These are phyloP conservation scores for Fomitopsis palustris DNA, from an alignment of 1,284 basidiomycete species.

Conservation along the genomic window DNA sequence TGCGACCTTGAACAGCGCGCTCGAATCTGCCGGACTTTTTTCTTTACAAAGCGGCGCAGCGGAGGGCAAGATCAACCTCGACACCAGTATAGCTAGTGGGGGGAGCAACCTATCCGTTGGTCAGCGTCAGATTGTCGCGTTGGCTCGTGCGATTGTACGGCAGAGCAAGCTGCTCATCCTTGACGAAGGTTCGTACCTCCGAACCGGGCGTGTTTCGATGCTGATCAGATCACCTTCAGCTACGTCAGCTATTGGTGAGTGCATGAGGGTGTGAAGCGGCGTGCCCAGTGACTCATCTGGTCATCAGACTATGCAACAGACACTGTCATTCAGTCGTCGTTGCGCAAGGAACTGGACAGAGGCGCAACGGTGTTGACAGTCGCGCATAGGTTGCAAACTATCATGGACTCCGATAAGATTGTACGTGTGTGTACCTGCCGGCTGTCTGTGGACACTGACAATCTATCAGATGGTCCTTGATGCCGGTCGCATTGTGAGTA, in stretches of 20 bases:
- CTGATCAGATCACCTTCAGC: conserved; percentile 24
- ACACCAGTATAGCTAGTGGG: not conserved
- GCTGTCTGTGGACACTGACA: too few relatives aligned
- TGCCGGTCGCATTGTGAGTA: conserved; percentile 20
- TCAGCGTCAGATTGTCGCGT: not conserved
- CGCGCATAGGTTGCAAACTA: conserved; percentile 64
- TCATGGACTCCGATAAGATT: conserved; percentile 41
- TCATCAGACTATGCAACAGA: conserved; percentile 10
- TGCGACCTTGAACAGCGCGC: not conserved
- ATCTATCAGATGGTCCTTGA: conserved; percentile 25
- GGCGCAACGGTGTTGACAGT: conserved; percentile 57
- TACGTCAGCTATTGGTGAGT: conserved; percentile 46
- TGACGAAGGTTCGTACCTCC: not conserved
- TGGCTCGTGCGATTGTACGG: not conserved
- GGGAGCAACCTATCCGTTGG: not conserved
- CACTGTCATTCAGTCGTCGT: conserved; percentile 32
- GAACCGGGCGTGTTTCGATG: not conserved
- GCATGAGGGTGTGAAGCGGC: too few relatives aligned
- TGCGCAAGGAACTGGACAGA: conserved; percentile 42
- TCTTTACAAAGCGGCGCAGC: not conserved
- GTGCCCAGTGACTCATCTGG: too few relatives aligned
- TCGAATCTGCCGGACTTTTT: not conserved
- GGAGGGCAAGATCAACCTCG: not conserved
- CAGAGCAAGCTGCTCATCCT: conserved; percentile 3
- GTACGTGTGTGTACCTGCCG: conserved; percentile 23